Conservation (phyloP, 108 stramenopile genomes). For the Skeletonema marinoi region DNA sequence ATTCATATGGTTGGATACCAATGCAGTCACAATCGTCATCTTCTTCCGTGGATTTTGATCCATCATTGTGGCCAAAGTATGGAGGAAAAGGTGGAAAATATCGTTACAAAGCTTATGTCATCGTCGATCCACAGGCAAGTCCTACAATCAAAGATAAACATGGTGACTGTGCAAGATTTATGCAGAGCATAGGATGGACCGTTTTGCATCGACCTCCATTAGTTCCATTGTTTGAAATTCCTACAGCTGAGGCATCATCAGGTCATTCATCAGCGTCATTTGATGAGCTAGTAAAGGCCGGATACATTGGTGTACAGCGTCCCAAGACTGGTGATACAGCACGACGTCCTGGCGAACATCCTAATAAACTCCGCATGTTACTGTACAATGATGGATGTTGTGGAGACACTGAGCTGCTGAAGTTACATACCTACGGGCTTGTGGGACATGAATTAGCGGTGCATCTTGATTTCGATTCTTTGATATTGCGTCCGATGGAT, state of each 20-base stretch:
- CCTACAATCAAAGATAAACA: background rate
- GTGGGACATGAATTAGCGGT: constrained; percentile 57
- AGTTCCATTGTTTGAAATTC: constrained; percentile 39
- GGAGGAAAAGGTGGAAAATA: constrained; percentile 44
- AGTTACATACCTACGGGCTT: constrained; percentile 72
- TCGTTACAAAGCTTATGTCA: constrained; percentile 36
- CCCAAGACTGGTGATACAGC: constrained; percentile 23
- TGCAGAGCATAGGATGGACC: constrained; percentile 40
- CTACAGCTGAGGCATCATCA: background rate
- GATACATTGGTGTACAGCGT: constrained; percentile 30
- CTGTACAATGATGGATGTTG: constrained; percentile 72
- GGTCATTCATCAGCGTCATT: constrained; percentile 3
- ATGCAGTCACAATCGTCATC: constrained; percentile 6
- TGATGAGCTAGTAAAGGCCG: constrained; percentile 16
- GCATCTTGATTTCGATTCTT: constrained; percentile 57
- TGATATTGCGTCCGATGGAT: constrained; percentile 56
- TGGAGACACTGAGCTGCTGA: constrained; percentile 71
- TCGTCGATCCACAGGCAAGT: constrained; percentile 37
- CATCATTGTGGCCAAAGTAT: constrained; percentile 17
- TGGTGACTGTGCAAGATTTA: constrained; percentile 32
- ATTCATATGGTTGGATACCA: constrained; percentile 40
- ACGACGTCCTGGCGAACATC: constrained; percentile 11
- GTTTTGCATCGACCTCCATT: constrained; percentile 45
- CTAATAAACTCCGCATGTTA: constrained; percentile 18
- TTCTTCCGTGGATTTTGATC: background rate